Conservation (phyloP, 2,329 filamentous ascomycete species). For the Elsinoe arachidis region DNA sequence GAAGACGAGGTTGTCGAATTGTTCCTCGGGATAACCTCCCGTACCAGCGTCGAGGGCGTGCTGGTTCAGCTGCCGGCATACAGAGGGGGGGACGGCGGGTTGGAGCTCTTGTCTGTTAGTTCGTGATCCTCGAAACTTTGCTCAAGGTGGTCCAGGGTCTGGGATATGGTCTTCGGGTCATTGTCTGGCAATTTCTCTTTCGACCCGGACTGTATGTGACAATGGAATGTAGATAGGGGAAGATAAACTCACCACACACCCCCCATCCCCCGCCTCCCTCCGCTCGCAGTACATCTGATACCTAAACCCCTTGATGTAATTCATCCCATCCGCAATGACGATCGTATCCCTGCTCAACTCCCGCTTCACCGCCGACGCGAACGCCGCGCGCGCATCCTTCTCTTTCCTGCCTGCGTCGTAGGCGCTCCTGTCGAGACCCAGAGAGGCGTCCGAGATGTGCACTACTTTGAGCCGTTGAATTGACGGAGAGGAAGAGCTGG, state of each 20-base stretch:
- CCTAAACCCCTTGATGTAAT: slow-evolving; percentile 85
- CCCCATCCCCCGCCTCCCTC: slow-evolving; percentile 67
- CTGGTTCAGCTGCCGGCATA: slow-evolving; percentile 55
- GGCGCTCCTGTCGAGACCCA: slow-evolving; percentile 60
- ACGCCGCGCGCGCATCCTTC: slow-evolving; percentile 69
- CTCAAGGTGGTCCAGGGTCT: neutral
- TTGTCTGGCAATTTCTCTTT: no score
- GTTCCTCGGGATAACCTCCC: slow-evolving; percentile 46
- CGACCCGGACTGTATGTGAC: neutral
- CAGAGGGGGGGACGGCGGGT: slow-evolving; percentile 47
- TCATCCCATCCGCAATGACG: slow-evolving; percentile 69
- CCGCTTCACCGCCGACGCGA: slow-evolving; percentile 72
- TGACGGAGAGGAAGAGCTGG: slow-evolving; percentile 37
- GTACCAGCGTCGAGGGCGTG: slow-evolving; percentile 29
- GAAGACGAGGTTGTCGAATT: slow-evolving; percentile 73
- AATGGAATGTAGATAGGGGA: neutral
- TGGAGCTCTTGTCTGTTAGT: slow-evolving; percentile 43
- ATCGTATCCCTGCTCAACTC: slow-evolving; percentile 63
- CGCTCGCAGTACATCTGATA: slow-evolving; percentile 82
- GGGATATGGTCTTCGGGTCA: no score
- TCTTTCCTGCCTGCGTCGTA: slow-evolving; percentile 72
- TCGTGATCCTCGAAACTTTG: neutral
- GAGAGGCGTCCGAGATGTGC: slow-evolving; percentile 63
- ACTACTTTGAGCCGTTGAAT: slow-evolving; percentile 54
- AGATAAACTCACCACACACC: slow-evolving; percentile 53